These are phyloP conservation scores for Pugionium cornutum DNA, from an alignment of 345 rosid species.

Conservation along the genomic window DNA sequence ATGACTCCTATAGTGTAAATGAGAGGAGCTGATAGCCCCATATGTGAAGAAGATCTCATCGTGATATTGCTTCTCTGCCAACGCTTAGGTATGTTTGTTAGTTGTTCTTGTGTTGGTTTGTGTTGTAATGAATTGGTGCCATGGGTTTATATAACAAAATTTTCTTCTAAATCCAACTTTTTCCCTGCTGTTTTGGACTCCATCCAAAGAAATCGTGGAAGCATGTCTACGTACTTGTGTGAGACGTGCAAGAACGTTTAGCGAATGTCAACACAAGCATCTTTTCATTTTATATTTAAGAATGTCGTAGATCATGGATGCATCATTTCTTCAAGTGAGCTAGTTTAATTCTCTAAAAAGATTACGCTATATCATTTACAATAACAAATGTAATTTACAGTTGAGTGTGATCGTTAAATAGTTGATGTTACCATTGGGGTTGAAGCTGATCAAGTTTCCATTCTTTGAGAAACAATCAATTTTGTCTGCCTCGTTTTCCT, in stretches of 20 bases:
- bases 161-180: neutral
- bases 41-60: conserved; percentile 9
- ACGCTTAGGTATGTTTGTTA: neutral
- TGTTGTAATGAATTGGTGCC: neutral
- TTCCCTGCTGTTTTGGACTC: neutral
- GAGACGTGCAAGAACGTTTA: conserved; percentile 27
- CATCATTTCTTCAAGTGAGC: neutral
- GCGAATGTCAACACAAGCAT: neutral
- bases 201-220: conserved; percentile 5
- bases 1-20: too few relatives aligned
- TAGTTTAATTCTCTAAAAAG: too few relatives aligned
- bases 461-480: too few relatives aligned
- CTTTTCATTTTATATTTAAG: neutral
- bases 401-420: too few relatives aligned
- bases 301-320: neutral
- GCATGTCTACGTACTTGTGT: conserved; percentile 1
- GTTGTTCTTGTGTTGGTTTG: conserved; percentile 5
- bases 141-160: conserved; percentile 4
- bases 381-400: too few relatives aligned
- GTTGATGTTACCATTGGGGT: too few relatives aligned
- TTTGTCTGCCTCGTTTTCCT: too few relatives aligned
- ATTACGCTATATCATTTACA: too few relatives aligned
- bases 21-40: conserved; percentile 1
- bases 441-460: too few relatives aligned
- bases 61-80: neutral